Evolutionary conservation across 176 grass and related monocot genomes (phyloP).

Genomic region (Ananas comosus): DNA sequence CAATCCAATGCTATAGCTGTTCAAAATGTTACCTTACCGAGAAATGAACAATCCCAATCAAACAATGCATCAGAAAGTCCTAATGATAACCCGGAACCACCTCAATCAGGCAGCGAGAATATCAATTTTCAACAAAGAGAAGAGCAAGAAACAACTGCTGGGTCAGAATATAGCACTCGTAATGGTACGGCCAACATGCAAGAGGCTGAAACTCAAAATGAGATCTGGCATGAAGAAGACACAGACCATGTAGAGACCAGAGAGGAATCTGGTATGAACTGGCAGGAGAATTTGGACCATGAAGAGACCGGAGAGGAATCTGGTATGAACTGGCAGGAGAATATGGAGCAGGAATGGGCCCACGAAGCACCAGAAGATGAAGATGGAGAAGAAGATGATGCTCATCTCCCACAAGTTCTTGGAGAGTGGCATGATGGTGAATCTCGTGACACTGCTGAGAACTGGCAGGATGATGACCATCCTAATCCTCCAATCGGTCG

Average conservation of each 20-base stretch:
- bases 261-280: constrained; percentile 34
- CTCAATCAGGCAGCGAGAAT: constrained; percentile 18
- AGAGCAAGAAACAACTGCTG: neutral
- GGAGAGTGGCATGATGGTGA: constrained; percentile 68
- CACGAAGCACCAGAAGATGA: constrained; percentile 25
- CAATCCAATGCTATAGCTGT: constrained; percentile 40
- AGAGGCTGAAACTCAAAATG: constrained; percentile 26
- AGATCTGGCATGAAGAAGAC: constrained; percentile 27
- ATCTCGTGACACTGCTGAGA: constrained; percentile 44
- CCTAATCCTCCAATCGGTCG: constrained; percentile 39
- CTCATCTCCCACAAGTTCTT: constrained; percentile 34
- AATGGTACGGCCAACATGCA: constrained; percentile 29
- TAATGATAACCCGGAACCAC: constrained; percentile 28
- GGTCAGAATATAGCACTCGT: constrained; percentile 13
- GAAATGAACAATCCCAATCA: constrained; percentile 40
- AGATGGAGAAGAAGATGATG: constrained; percentile 28
- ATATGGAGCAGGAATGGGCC: constrained; percentile 35
- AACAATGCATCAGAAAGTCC: constrained; percentile 1
- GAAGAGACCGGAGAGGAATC: constrained; percentile 41
- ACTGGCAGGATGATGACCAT: constrained; percentile 55
- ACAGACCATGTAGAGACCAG: constrained; percentile 30
- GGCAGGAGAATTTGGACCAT: constrained; percentile 43
- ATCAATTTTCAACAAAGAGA: constrained; percentile 30
- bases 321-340: constrained; percentile 54
- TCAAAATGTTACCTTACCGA: constrained; percentile 29